Conservation (phyloP, 768 basidiomycete species). For the Hydnum rufescens region DNA sequence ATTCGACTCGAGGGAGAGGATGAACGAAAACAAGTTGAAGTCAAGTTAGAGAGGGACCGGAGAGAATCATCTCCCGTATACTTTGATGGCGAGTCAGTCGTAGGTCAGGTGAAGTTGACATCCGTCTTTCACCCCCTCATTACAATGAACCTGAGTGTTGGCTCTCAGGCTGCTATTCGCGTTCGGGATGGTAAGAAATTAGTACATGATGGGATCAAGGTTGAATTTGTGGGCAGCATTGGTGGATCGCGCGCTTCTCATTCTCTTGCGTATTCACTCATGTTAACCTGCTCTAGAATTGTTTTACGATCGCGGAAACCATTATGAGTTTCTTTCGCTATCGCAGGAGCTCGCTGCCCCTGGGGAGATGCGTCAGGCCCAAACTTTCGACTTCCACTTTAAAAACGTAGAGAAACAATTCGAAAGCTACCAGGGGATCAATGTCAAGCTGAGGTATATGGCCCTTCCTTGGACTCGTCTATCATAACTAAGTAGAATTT, state of each 20-base stretch:
- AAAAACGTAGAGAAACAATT: slow-evolving; percentile 99
- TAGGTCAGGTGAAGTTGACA: slow-evolving; percentile 45
- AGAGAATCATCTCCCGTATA: slow-evolving; percentile 70
- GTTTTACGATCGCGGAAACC: slow-evolving; percentile 95
- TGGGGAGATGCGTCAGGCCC: slow-evolving; percentile 92
- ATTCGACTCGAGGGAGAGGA: slow-evolving; percentile 78
- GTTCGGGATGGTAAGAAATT: slow-evolving; percentile 91
- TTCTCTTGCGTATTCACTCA: background rate
- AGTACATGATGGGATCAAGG: slow-evolving; percentile 89
- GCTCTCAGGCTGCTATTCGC: slow-evolving; percentile 52
- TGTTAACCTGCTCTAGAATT: slow-evolving; percentile 31
- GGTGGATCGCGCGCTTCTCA: slow-evolving; percentile 29
- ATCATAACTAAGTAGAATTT: background rate
- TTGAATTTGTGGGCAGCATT: slow-evolving; percentile 92
- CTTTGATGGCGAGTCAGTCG: slow-evolving; percentile 86
- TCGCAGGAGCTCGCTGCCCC: slow-evolving; percentile 89
- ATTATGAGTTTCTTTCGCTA: slow-evolving; percentile 91
- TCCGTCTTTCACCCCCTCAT: slow-evolving; percentile 11
- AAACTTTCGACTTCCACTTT: slow-evolving; percentile 92
- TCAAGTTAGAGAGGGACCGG: slow-evolving; percentile 79
- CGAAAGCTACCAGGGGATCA: slow-evolving; percentile 94
- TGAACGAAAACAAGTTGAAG: slow-evolving; percentile 68
- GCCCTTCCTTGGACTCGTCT: background rate
- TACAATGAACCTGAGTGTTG: background rate
- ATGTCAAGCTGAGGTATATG: slow-evolving; percentile 81